Percentiles rank a stretch among this genome's conserved stretches.
phyloP scores from a whole-genome alignment of 345 rosid genomes.

The Fremontodendron californicum region DNA sequence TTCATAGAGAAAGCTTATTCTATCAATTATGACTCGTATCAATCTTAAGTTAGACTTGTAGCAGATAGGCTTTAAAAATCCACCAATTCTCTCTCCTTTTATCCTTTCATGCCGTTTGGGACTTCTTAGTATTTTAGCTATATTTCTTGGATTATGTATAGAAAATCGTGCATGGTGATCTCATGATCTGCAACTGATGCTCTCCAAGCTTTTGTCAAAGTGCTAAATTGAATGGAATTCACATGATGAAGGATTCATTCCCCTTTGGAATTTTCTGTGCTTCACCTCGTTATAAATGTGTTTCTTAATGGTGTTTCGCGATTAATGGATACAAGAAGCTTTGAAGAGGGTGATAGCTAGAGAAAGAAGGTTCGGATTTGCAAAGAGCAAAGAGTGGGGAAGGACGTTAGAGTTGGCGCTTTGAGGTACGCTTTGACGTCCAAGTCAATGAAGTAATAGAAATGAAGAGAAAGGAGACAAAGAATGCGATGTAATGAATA shows the following conservation, averaged over 20 bases:
- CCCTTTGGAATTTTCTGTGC: background rate
- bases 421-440: no score
- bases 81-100: background rate
- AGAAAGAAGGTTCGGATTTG: no score
- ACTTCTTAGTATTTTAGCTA: background rate
- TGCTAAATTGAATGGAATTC: background rate
- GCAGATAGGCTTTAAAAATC: background rate
- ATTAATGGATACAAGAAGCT: no score
- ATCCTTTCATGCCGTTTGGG: background rate
- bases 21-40: background rate
- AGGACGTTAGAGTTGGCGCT: no score
- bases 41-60: background rate
- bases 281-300: no score
- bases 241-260: background rate
- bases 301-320: no score
- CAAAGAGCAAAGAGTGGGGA: no score
- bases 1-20: background rate
- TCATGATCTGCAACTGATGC: background rate
- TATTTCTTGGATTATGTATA: background rate
- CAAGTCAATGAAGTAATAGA: no score
- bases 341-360: no score
- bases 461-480: no score
- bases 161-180: background rate
- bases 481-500: no score
- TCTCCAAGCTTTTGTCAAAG: no score